Percentiles rank a stretch among this genome's conserved stretches.
Evolutionary conservation across 2,329 filamentous ascomycete genomes (phyloP).

Genomic region (Phoma sp.): DNA sequence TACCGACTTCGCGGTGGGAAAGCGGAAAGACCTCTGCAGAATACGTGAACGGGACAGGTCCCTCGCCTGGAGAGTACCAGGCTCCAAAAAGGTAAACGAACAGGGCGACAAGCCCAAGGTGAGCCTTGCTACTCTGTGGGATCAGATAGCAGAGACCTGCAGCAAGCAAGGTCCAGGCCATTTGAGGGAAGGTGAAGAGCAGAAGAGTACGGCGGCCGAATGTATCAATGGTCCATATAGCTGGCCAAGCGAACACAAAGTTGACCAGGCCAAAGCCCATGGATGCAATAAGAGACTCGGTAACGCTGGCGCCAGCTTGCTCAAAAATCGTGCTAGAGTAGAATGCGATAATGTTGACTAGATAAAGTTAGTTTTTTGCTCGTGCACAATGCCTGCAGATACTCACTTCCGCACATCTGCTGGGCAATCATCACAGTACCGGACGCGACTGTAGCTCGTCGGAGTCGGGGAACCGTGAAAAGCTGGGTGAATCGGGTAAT

Average conservation of each 20-base stretch:
- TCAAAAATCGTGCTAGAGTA: constrained; percentile 58
- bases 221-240: constrained; percentile 63
- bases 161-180: constrained; percentile 56
- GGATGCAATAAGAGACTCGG: constrained; percentile 56
- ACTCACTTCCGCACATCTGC: constrained; percentile 60
- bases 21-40: constrained; percentile 73
- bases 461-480: constrained; percentile 71
- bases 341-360: constrained; percentile 55
- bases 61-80: constrained; percentile 50
- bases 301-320: constrained; percentile 50
- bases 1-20: constrained; percentile 62
- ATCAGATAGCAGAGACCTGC: constrained; percentile 62
- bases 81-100: constrained; percentile 64
- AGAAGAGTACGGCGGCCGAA: constrained; percentile 58
- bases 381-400: background rate
- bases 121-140: constrained; percentile 44
- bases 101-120: constrained; percentile 58
- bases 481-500: constrained; percentile 57
- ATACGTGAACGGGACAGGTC: constrained; percentile 68
- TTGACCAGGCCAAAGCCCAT: constrained; percentile 64
- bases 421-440: constrained; percentile 76
- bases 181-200: constrained; percentile 57
- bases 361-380: background rate
- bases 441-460: constrained; percentile 75
- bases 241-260: constrained; percentile 64